Percentiles rank a stretch among this genome's conserved stretches.
Evolutionary conservation across 176 grass and related monocot genomes (phyloP).

Genomic region (Bolboschoenus planiculmis): DNA sequence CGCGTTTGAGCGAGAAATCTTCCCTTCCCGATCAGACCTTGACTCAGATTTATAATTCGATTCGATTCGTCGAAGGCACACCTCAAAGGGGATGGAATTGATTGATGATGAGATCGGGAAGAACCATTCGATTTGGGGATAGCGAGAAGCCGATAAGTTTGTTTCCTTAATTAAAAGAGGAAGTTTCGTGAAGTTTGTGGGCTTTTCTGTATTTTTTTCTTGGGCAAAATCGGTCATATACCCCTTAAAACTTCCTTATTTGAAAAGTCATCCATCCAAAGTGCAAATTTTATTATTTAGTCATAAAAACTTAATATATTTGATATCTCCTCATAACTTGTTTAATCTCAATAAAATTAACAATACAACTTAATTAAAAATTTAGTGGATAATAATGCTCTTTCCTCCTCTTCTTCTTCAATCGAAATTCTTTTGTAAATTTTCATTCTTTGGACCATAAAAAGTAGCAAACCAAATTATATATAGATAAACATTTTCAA

Average conservation of each 20-base stretch:
- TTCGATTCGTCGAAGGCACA: neutral
- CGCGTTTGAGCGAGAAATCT: neutral
- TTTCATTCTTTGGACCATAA: neutral
- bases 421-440: no score
- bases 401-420: no score
- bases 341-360: no score
- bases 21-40: neutral
- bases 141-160: neutral
- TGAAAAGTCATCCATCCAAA: neutral
- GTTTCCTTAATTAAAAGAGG: neutral
- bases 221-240: neutral
- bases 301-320: no score
- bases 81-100: neutral
- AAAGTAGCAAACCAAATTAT: neutral
- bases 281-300: no score
- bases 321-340: no score
- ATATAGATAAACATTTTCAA: neutral
- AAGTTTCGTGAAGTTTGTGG: neutral
- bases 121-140: neutral
- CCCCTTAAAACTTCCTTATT: neutral
- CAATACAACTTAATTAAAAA: no score
- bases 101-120: neutral
- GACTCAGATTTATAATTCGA: neutral
- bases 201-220: neutral
- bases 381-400: no score